Base-by-base conservation (phyloP, 2,329 filamentous ascomycete genomes). In the Myriangium duriaei region DNA sequence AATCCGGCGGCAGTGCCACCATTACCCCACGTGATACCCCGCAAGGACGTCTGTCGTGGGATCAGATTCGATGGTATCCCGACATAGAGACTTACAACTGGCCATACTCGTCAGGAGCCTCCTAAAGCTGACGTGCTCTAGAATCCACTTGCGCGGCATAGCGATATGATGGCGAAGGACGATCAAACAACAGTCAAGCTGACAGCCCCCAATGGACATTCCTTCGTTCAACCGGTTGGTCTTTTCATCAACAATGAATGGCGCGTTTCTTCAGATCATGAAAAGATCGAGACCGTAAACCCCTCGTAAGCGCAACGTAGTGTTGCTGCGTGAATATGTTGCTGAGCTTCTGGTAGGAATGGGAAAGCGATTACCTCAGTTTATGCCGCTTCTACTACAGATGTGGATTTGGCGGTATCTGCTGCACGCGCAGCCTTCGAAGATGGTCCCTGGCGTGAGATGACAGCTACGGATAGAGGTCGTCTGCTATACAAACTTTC, bases 201-300 rank as follows among this genome's bases (percentile, higher is more conserved):
- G 42, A 80, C 70, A 7, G 80, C 82, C 34, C 82, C 82, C 4
- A 88, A 88, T 59, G 81, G 81, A 49, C 68, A 63, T 57, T 76
- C 72, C 49, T 87, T 82, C 60, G 65, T 60, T 11, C 79, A 85
- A 62, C 81, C 81, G 2, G 67, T 73, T 31, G 83, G 83, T n/a
- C 68, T 88, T 6, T 87, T 86, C 60, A 85, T 87, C 63, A 81
- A 83, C 64, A 85, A 86, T 47, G 79, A 85, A 55, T 87, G 82
- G 56, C 76, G 84, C 38, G 67, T 74, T 50, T 74, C 76, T 40
- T 75, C 69, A 55, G 71, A 71, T 11, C 75, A 71, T 31, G 67
- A 76, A 52, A 81, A 69, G 48, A 69, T 86, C 38, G 63, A 68
- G 11, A 71, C 72, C 12, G 71, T 84, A 50, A 84, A 84, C 53